These are phyloP conservation scores for Leavenworthia alabamica DNA, from an alignment of 345 rosid genomes.

Conservation along the genomic window DNA sequence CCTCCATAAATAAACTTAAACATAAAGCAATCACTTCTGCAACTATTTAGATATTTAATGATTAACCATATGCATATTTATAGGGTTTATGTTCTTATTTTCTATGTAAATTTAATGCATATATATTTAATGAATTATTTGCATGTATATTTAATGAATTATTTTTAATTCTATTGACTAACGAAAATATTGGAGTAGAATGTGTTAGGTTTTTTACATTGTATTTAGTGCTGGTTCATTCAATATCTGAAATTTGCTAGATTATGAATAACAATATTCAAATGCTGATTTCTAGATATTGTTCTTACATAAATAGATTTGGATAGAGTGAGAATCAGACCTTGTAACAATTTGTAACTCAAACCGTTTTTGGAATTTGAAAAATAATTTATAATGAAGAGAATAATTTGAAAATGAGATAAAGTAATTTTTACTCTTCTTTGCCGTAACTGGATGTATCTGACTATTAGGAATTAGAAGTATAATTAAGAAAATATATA, in stretches of 20 bases:
- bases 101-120: constrained; percentile 5
- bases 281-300: neutral
- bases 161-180: constrained; percentile 10
- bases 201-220: neutral
- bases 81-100: neutral
- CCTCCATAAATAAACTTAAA: neutral
- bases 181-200: neutral
- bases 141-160: constrained; percentile 7
- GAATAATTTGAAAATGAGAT: neutral
- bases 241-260: neutral
- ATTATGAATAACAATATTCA: neutral
- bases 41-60: neutral
- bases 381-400: neutral
- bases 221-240: constrained; percentile 1
- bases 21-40: neutral
- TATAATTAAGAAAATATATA: neutral
- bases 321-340: neutral
- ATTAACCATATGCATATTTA: neutral
- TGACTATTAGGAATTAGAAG: constrained; percentile 2
- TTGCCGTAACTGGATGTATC: neutral
- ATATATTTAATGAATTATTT: too few species aligned
- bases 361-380: neutral
- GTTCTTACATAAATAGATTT: neutral
- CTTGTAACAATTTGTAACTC: neutral
- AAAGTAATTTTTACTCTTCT: neutral